A percentile compares a stretch with the other conserved stretches of the same genome.
These are phyloP conservation scores for Acorus calamus DNA, from an alignment of 106 monocot genomes.

Conservation along the genomic window DNA sequence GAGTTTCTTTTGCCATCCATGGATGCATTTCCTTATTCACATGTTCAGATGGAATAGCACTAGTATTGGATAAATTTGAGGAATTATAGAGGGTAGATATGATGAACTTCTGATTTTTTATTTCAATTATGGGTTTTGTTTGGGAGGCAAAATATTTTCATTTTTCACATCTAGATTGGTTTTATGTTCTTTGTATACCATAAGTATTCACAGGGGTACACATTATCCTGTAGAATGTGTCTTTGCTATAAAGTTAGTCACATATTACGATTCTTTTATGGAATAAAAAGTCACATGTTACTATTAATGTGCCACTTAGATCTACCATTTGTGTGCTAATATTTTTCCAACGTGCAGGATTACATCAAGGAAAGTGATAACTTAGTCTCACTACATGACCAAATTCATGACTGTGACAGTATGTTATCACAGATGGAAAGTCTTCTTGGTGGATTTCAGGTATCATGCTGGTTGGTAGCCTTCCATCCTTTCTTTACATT, in stretches of 20 bases:
- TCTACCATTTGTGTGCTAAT: background rate
- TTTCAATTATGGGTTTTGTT: too few species aligned
- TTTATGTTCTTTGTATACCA: background rate
- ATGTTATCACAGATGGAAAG: slow-evolving; percentile 98
- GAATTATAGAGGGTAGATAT: too few species aligned
- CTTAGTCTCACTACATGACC: slow-evolving; percentile 78
- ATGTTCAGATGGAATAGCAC: too few species aligned
- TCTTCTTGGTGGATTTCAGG: slow-evolving; percentile 96
- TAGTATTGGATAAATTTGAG: too few species aligned
- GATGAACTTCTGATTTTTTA: too few species aligned
- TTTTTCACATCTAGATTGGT: background rate
- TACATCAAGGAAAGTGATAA: slow-evolving; percentile 96
- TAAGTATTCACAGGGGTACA: background rate
- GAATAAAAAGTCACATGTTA: too few species aligned
- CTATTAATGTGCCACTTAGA: background rate
- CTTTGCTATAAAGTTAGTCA: background rate
- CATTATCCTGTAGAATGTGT: background rate
- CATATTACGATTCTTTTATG: too few species aligned
- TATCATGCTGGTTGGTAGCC: slow-evolving; percentile 8
- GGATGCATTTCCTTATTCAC: too few species aligned
- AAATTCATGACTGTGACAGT: slow-evolving; percentile 90
- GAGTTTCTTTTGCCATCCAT: too few species aligned
- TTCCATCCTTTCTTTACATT: too few species aligned
- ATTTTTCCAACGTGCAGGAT: slow-evolving; percentile 47
- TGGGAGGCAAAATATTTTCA: too few species aligned